Base-by-base conservation (phyloP, 2,329 filamentous ascomycete species). In the Diaporthe amygdali region DNA sequence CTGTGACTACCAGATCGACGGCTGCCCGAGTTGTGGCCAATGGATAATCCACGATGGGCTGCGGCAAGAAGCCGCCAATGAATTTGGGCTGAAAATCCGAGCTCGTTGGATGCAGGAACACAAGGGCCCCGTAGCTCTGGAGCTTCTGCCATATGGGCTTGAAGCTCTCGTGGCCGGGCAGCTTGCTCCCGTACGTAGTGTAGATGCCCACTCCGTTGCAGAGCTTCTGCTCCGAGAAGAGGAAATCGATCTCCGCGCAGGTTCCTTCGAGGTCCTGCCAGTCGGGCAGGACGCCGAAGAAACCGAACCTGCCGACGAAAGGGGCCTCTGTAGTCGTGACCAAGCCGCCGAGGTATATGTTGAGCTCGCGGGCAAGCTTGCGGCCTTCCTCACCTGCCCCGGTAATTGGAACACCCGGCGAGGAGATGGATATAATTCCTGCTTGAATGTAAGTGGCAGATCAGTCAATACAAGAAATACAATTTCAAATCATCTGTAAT, bases 21-120 rank as follows among this genome's bases (percentile, higher is more conserved):
- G 83, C 84, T 0, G 82, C 77, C 3, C 83, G 81, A 0, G 80
- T 82, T 1, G 83, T 86, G 63, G 84, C 83, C 55, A 84, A 82
- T 0, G 83, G 81, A 67, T 80, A 86, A 52, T 79, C 78, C 9
- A 79, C 64, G 17, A 80, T 71, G 1, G 77, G 77, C 66, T 77
- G 75, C 1, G 77, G 77, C 32, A 77, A 68, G 34, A 72, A 72
- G 30, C 63, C 71, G 37, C 52, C 70, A 22, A 75, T 72, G 49
- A 64, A 67, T 20, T 37, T 30, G 4, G 74, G 75, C 10, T 37
- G 52, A 8, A 74, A 37, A 3, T 74, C 69, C 6, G 75, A 30
- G 20, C 59, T 52, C 0, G 71, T 73, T 14, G 77, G 77, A 30
- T 79, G 77, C 5, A 78, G 56, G 44, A 79, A 78, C 4, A 78